These are phyloP conservation scores for Malus orientalis DNA, from an alignment of 306 rosid species.

Conservation along the genomic window DNA sequence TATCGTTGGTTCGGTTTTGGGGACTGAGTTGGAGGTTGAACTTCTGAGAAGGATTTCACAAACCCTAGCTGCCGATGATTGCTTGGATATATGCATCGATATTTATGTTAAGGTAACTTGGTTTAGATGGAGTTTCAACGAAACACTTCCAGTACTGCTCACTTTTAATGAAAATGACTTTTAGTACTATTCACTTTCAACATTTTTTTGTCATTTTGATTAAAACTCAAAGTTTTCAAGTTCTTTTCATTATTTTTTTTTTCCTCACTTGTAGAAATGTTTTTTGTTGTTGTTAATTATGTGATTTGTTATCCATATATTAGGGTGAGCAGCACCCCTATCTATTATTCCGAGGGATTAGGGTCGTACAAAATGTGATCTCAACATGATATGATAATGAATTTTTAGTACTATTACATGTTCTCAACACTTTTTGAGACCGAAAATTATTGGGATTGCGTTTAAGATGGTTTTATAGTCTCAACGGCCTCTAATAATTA, in stretches of 20 bases:
- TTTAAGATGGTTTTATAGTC: neutral
- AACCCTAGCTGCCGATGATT: conserved; percentile 62
- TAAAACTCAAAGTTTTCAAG: too few species aligned
- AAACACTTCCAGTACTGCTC: too few species aligned
- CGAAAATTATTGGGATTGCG: too few species aligned
- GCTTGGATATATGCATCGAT: conserved; percentile 83
- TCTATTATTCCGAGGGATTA: neutral
- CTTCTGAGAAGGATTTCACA: conserved; percentile 47
- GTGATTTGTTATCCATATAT: neutral
- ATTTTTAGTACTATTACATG: too few species aligned
- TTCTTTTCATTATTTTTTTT: neutral
- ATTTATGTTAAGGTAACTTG: conserved; percentile 63
- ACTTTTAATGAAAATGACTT: too few species aligned
- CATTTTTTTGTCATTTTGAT: too few species aligned
- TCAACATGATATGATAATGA: too few species aligned
- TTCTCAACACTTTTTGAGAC: too few species aligned
- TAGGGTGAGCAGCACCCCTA: neutral
- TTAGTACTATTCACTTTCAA: too few species aligned
- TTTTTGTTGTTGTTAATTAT: neutral
- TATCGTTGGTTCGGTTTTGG: conserved; percentile 31
- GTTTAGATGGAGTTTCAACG: too few species aligned
- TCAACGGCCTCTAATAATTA: too few species aligned
- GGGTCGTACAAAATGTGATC: neutral
- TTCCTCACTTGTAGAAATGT: neutral
- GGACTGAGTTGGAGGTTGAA: conserved; percentile 49